These are phyloP conservation scores for Neurospora sp. DNA, from an alignment of 495 filamentous ascomycete genomes.

Conservation along the genomic window DNA sequence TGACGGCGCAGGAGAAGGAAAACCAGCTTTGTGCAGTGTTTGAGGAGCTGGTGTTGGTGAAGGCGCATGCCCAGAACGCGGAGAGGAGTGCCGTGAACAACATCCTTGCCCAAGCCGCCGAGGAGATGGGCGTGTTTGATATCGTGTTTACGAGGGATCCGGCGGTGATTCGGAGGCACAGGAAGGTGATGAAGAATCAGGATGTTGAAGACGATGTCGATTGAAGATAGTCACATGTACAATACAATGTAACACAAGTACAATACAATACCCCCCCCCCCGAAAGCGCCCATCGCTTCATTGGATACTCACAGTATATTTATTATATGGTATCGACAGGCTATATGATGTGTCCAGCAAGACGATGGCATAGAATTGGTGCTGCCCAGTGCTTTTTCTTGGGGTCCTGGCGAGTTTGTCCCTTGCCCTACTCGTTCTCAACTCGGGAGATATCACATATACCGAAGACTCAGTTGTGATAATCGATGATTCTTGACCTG, in stretches of 20 bases:
- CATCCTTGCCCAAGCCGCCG: slow-evolving; percentile 34
- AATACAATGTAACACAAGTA: background rate
- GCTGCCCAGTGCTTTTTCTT: background rate
- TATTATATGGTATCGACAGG: background rate
- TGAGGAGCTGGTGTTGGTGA: slow-evolving; percentile 31
- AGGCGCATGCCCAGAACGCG: slow-evolving; percentile 24
- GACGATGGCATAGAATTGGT: background rate
- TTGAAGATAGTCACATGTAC: background rate
- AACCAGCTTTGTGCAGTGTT: slow-evolving; percentile 18
- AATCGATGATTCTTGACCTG: background rate
- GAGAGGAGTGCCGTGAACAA: slow-evolving; percentile 27
- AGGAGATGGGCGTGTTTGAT: slow-evolving; percentile 46
- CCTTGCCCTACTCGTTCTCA: background rate
- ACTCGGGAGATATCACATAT: background rate
- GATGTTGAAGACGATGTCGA: background rate
- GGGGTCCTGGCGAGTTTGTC: background rate
- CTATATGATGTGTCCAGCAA: background rate
- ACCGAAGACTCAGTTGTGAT: background rate
- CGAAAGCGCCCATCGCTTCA: background rate
- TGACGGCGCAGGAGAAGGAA: slow-evolving; percentile 15
- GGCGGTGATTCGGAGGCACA: slow-evolving; percentile 10
- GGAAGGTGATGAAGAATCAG: slow-evolving; percentile 8
- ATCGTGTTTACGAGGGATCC: slow-evolving; percentile 14
- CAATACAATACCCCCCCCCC: background rate
- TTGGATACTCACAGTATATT: background rate